phyloP scores from a whole-genome alignment of 805 yeast species.

The Wickerhamomyces subpelliculosus region DNA sequence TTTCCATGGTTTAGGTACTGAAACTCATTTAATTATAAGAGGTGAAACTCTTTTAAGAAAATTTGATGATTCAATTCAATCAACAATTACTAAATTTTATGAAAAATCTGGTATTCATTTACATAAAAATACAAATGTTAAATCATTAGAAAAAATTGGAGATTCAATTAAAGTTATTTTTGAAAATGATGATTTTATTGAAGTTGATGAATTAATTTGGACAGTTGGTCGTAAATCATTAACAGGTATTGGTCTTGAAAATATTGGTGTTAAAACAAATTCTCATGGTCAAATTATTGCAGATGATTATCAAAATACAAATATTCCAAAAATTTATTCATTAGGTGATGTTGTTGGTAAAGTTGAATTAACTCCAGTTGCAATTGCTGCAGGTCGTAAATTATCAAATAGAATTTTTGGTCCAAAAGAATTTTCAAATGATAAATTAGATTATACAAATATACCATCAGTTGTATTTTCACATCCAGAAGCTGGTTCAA shows the following conservation, averaged over 20 bases:
- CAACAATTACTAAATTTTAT: constrained; percentile 74
- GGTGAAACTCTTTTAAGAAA: constrained; percentile 86
- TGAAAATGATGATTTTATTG: constrained; percentile 32
- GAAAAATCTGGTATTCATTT: constrained; percentile 75
- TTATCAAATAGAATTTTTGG: constrained; percentile 90
- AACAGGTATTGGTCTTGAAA: constrained; percentile 67
- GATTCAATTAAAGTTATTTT: constrained; percentile 46
- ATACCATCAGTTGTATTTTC: constrained; percentile 96
- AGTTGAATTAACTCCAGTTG: constrained; percentile 94
- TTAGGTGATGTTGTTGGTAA: constrained; percentile 94
- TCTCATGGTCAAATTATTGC: constrained; percentile 58
- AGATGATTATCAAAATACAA: constrained; percentile 85
- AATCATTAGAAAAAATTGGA: constrained; percentile 38
- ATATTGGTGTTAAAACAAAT: constrained; percentile 63
- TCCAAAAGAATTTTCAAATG: constrained; percentile 56
- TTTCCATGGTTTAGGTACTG: constrained; percentile 80
- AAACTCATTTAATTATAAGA: constrained; percentile 83
- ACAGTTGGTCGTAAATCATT: constrained; percentile 86
- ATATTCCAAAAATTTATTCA: constrained; percentile 65
- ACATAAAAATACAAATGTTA: constrained; percentile 57
- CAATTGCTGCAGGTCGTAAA: constrained; percentile 96
- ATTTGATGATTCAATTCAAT: constrained; percentile 78
- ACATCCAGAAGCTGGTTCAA: constrained; percentile 95
- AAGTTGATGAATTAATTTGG: constrained; percentile 84
- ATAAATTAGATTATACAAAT: constrained; percentile 78